These are phyloP conservation scores for Vitis hybrid DNA, from an alignment of 177 flowering plant species.

Conservation along the genomic window DNA sequence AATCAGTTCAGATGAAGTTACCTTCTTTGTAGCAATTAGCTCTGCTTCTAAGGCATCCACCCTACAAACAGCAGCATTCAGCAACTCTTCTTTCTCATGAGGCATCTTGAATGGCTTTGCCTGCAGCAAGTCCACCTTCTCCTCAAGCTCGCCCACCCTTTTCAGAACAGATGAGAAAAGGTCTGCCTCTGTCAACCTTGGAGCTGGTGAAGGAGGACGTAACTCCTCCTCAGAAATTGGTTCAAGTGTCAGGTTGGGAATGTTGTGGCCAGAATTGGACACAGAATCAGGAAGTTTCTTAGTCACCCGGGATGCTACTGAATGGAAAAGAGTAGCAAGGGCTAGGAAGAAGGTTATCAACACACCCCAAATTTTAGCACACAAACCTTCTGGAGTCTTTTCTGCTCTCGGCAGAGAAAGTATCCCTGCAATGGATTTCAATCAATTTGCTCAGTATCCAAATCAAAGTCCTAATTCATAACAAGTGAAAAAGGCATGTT, in stretches of 20 bases:
- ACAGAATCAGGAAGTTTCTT: slow-evolving; percentile 31
- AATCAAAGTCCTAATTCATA: background rate
- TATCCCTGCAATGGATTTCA: slow-evolving; percentile 31
- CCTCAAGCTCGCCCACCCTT: slow-evolving; percentile 38
- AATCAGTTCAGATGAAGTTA: background rate
- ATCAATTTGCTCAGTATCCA: background rate
- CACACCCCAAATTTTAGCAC: slow-evolving; percentile 26
- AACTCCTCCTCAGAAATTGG: slow-evolving; percentile 39
- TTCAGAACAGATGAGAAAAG: slow-evolving; percentile 25
- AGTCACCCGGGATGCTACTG: slow-evolving; percentile 24
- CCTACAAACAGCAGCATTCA: slow-evolving; percentile 55
- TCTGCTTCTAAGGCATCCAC: slow-evolving; percentile 60
- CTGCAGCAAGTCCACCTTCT: slow-evolving; percentile 31
- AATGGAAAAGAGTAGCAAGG: slow-evolving; percentile 37
- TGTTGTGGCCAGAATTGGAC: slow-evolving; percentile 11
- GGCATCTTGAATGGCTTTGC: slow-evolving; percentile 44
- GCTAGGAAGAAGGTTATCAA: slow-evolving; percentile 42
- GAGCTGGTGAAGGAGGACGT: slow-evolving; percentile 30
- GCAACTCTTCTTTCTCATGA: slow-evolving; percentile 41
- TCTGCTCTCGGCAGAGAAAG: slow-evolving; percentile 15
- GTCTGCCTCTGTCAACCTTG: slow-evolving; percentile 19
- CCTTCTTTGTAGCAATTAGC: slow-evolving; percentile 53
- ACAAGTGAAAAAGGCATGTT: background rate
- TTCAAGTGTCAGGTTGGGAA: slow-evolving; percentile 23
- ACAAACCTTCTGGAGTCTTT: slow-evolving; percentile 40